phyloP scores from a whole-genome alignment of 306 rosid species.

The Quercus parvula region DNA sequence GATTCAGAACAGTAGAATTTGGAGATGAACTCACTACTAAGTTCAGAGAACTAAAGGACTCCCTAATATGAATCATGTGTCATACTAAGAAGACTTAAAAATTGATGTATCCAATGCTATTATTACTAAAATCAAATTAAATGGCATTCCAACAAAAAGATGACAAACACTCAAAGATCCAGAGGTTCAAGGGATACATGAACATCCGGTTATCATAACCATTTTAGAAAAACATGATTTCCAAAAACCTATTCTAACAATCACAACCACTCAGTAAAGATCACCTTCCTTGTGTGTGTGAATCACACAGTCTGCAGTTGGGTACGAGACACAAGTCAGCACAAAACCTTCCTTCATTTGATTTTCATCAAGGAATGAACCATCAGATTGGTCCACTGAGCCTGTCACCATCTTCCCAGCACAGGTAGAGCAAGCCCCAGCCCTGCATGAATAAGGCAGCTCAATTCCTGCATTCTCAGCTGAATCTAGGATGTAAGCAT shows the following conservation, averaged over 20 bases:
- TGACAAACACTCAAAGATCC: background rate
- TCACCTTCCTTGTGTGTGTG: conserved; percentile 79
- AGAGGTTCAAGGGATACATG: background rate
- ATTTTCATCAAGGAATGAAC: conserved; percentile 69
- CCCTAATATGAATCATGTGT: background rate
- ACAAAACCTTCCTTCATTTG: conserved; percentile 56
- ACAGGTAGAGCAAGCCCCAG: conserved; percentile 85
- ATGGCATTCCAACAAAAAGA: background rate
- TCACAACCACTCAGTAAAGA: conserved; percentile 42
- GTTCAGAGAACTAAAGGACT: background rate
- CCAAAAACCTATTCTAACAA: background rate
- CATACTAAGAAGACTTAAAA: background rate
- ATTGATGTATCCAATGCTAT: background rate
- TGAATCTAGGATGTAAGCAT: conserved; percentile 65
- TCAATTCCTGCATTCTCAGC: conserved; percentile 79
- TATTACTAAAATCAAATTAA: background rate
- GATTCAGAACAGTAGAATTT: too few species aligned
- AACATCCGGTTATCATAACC: background rate
- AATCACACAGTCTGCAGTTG: conserved; percentile 71
- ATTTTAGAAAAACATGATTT: background rate
- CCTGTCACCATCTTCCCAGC: conserved; percentile 66
- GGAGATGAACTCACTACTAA: background rate
- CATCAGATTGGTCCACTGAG: conserved; percentile 71
- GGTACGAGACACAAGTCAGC: conserved; percentile 67
- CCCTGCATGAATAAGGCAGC: conserved; percentile 84